phyloP scores from a whole-genome alignment of 2,329 filamentous ascomycete genomes.

The Neofusicoccum laricinum region DNA sequence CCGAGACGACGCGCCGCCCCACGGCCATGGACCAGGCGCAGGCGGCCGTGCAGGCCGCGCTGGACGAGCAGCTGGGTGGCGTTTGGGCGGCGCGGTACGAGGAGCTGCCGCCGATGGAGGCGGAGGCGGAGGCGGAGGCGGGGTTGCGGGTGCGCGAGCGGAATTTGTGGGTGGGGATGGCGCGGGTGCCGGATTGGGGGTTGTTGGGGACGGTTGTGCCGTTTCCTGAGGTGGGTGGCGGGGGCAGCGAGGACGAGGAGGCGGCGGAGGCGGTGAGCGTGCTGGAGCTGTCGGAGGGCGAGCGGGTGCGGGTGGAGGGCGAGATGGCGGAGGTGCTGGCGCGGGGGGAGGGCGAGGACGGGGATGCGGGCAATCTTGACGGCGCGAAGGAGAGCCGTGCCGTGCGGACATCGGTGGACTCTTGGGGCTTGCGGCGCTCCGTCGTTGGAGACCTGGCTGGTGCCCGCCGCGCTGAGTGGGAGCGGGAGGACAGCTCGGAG shows the following conservation, averaged over 20 bases:
- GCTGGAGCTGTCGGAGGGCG: too few relatives aligned
- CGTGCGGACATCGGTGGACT: too few relatives aligned
- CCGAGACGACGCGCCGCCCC: neutral
- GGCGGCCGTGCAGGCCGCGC: neutral
- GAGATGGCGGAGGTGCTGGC: neutral
- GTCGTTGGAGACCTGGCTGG: too few relatives aligned
- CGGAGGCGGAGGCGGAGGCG: neutral
- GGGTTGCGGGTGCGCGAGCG: too few relatives aligned
- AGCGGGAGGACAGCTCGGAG: too few relatives aligned
- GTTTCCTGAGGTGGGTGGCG: neutral
- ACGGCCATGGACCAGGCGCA: neutral
- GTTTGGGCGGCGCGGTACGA: neutral
- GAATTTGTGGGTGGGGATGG: neutral
- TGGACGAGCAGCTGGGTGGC: neutral
- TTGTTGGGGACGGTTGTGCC: neutral
- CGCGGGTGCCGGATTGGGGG: neutral
- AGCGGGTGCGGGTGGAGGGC: neutral
- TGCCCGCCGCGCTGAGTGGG: too few relatives aligned
- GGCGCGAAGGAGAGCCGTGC: too few relatives aligned
- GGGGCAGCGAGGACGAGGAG: neutral
- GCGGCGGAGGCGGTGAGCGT: neutral
- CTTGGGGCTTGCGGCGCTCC: too few relatives aligned
- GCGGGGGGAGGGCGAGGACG: too few relatives aligned
- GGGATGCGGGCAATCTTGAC: too few relatives aligned
- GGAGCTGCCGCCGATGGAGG: neutral